Base-by-base conservation (phyloP, 2,329 filamentous ascomycete genomes). In the Apiospora phragmitis region DNA sequence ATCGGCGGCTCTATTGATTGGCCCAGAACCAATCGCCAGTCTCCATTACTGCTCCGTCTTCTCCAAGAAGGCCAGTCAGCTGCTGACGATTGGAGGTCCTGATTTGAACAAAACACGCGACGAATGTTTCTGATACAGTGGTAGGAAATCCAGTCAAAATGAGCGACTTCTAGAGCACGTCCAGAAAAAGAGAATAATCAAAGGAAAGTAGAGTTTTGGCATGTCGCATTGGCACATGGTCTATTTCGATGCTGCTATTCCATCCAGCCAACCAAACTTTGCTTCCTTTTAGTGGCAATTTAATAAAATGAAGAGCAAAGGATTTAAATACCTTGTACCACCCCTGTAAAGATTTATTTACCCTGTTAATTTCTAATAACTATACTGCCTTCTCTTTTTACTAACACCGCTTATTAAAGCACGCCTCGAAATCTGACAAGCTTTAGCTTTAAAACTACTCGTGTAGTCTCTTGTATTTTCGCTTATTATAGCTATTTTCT, bases 1-100 rank as follows among this genome's bases (percentile, higher is more conserved):
- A 67, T 67, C 65, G 65, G 45, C 65, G 65, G 41, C 65, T 47
- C 45, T 45, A 32, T 67, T 67, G 45, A 67, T 67, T 67, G 65
- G 65, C 41, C 65, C 32, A 67, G 42, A 67, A n/a, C 32, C 51
- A 59, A 59, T 32, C 32, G 47, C 6, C n/a, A n/a, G n/a, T 9
- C 47, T 49, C 47, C 47, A 49, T 49, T 24, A 24, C 21, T n/a
- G 45, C 45, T 47, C 45, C 45, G 24, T 47, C 21, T 47, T 11
- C 21, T 62, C 11, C 55, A 38, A 24, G 24, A 26, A 9, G 49
- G 55, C 38, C 55, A 35, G 32, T 38, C 55, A 38, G 32, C 55
- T n/a, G 55, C 11, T n/a, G 55, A 4, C 55, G 24, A 62, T 38
- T 62, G 55, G 55, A 38, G n/a, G 55, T 12, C 51, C 51, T 9